phyloP scores from a whole-genome alignment of 2,329 filamentous ascomycete species.

The Celoporthe dispersa region DNA sequence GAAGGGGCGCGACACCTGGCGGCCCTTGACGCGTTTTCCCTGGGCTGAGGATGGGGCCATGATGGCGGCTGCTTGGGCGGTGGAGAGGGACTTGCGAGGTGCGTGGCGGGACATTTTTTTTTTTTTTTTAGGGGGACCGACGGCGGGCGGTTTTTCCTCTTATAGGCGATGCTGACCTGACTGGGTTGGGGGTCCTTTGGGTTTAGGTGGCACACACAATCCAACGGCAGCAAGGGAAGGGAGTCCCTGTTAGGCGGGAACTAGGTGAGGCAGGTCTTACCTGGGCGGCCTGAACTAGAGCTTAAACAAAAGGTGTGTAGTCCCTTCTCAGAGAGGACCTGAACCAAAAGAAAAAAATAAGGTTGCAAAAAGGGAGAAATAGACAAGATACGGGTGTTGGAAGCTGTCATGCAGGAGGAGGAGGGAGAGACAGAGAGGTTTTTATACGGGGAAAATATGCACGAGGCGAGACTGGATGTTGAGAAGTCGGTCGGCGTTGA shows the following conservation, averaged over 20 bases:
- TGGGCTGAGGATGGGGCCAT: constrained; percentile 65
- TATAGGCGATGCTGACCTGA: not conserved
- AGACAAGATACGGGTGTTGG: not conserved
- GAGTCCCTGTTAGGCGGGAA: constrained; percentile 1
- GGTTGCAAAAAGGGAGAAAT: not conserved
- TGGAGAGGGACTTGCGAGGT: constrained; percentile 21
- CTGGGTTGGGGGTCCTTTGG: not conserved
- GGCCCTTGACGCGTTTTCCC: constrained; percentile 68
- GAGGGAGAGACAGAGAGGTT: not conserved
- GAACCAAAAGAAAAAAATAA: not conserved
- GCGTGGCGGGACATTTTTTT: constrained; percentile 26
- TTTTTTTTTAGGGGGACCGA: constrained; percentile 20
- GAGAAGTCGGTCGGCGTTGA: not conserved
- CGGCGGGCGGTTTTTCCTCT: constrained; percentile 4
- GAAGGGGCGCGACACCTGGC: constrained; percentile 67
- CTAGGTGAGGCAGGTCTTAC: not conserved
- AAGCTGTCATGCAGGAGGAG: not conserved
- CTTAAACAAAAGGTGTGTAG: not conserved
- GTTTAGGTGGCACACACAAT: not conserved
- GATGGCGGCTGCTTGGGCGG: constrained; percentile 26
- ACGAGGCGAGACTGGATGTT: not conserved
- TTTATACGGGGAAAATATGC: constrained; percentile 4
- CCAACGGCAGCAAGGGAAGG: not conserved
- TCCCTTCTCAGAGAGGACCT: not conserved
- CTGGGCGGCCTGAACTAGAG: too few species aligned